Conservation (phyloP, 441 rosid genomes). For the Gossypium gossypioides region DNA sequence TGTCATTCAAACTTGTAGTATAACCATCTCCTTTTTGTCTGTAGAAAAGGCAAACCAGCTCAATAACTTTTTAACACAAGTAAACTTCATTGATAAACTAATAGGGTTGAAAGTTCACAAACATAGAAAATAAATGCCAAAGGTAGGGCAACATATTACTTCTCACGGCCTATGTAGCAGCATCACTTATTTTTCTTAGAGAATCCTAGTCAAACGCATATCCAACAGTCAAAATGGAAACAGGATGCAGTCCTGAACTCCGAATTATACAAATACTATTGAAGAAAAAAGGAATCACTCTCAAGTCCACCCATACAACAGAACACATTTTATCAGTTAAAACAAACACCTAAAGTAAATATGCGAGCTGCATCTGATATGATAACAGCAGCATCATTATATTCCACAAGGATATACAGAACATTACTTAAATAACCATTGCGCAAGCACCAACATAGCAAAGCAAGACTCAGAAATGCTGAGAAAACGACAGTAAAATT, state of each 20-base stretch:
- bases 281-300: not conserved
- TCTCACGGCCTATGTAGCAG: not conserved
- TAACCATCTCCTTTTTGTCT: slow-evolving; percentile 57
- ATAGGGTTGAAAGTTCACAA: not conserved
- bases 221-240: not conserved
- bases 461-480: not conserved
- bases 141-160: not conserved
- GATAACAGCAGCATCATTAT: not conserved
- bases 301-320: not conserved
- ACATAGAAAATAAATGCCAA: not conserved
- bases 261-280: not conserved
- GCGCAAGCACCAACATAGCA: not conserved
- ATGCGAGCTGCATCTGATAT: not conserved
- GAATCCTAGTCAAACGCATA: not conserved
- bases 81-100: slow-evolving; percentile 1
- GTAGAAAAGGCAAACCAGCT: slow-evolving; percentile 20
- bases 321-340: not conserved
- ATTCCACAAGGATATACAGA: not conserved
- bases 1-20: slow-evolving; percentile 24
- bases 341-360: not conserved
- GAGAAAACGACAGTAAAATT: not conserved
- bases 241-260: not conserved
- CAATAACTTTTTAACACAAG: not conserved
- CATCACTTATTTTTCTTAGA: not conserved
- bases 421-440: not conserved